phyloP scores from a whole-genome alignment of 2,329 filamentous ascomycete genomes.

The Verruconis gallopava region DNA sequence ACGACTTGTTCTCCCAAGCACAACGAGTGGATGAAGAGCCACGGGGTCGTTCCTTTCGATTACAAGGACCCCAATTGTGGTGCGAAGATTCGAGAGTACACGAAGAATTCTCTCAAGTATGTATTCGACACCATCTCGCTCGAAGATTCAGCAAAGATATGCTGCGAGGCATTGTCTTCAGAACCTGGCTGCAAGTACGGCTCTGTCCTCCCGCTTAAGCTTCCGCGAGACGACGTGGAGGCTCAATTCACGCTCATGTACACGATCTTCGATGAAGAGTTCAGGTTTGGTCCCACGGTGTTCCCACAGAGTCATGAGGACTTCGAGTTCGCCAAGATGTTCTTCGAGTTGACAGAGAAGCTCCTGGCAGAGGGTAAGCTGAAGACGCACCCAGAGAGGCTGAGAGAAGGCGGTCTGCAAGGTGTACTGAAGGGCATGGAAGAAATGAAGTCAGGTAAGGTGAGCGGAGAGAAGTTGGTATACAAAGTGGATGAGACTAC shows the following conservation, averaged over 20 bases:
- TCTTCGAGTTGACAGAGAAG: slow-evolving; percentile 25
- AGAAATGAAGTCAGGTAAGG: slow-evolving; percentile 30
- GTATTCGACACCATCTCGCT: slow-evolving; percentile 39
- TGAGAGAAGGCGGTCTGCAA: slow-evolving; percentile 30
- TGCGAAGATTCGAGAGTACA: slow-evolving; percentile 34
- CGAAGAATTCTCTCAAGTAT: slow-evolving; percentile 30
- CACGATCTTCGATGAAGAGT: slow-evolving; percentile 29
- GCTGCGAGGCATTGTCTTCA: slow-evolving; percentile 27
- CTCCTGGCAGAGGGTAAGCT: slow-evolving; percentile 31
- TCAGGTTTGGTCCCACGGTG: slow-evolving; percentile 19
- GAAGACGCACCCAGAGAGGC: slow-evolving; percentile 29
- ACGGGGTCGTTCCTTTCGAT: slow-evolving; percentile 22
- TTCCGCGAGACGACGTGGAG: slow-evolving; percentile 28
- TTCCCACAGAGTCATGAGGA: slow-evolving; percentile 26
- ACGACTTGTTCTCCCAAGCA: slow-evolving; percentile 25
- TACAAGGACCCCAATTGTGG: slow-evolving; percentile 27
- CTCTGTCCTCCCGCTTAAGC: slow-evolving; percentile 26
- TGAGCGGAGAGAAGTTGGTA: slow-evolving; percentile 38
- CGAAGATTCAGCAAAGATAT: slow-evolving; percentile 25
- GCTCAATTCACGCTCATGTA: slow-evolving; percentile 29
- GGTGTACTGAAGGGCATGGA: slow-evolving; percentile 33
- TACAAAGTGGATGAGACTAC: slow-evolving; percentile 23
- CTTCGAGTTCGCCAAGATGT: slow-evolving; percentile 30
- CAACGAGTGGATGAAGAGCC: slow-evolving; percentile 17
- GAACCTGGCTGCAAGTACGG: slow-evolving; percentile 25